Evolutionary conservation across 2,329 filamentous ascomycete species (phyloP), one percentile per base, ranked within the genome.

Genomic region (Colletotrichum sp.): DNA sequence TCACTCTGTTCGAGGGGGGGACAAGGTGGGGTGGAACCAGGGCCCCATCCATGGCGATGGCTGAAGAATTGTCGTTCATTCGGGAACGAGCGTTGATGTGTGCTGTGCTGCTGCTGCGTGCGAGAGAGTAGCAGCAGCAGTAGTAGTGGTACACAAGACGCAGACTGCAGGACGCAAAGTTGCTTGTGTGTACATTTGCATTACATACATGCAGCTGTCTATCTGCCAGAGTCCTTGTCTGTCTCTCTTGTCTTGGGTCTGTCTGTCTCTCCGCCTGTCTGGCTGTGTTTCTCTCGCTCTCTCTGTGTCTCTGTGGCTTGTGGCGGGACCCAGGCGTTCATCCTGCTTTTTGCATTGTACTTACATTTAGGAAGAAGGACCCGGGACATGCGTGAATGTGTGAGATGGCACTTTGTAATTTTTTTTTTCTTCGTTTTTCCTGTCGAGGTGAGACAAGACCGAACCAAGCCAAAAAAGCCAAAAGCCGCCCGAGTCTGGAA

Each of bases 1-100:
- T 57, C 69, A 63, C 64, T 64, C 69, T 44, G 52, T 69, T 72
- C 44, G 59, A 69, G 63, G 71, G 61, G 71, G 71, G 59, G 30
- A 59, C 32, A 34, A 65, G 69, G 70, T 73, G 73, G 73, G 63
- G 63, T 57, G 63, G 69, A 32, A 62, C 64, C 64, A 68, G 57
- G 57, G 27, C 57, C 63, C 69, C 64, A 44, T 19, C 36, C 57
- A 72, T 69, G 63, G 64, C 65, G 69, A 68, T 76, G 73, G 73
- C 70, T 76, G 73, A 76, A 76, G 73, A 76, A 76, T 76, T 76
- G 73, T 61, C 36, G 36, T 44, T 76, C 73, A 69, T 73, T 55
- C 73, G 73, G 69, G 69, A 72, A 72, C 69, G 63, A 59, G 57
- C 64, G 72, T 75, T 39, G 52, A 29, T 39, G 30, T 59, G 19